Conservation (phyloP, 148 eudicot genomes). For the Rhododendron kiyosumense region DNA sequence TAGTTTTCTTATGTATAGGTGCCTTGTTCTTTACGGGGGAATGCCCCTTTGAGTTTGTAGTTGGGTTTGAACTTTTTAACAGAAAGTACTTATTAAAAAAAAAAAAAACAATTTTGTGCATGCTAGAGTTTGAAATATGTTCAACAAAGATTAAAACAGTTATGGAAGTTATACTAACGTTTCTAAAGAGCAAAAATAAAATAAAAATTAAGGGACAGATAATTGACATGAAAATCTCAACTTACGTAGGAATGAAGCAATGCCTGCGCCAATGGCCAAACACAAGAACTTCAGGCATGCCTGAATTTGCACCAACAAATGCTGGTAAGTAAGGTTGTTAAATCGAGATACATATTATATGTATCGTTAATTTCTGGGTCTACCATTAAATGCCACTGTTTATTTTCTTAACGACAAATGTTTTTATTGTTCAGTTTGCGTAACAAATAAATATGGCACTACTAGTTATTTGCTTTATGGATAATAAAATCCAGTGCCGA, state of each 20-base stretch:
- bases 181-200: not conserved
- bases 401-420: too few relatives aligned
- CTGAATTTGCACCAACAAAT: slow-evolving; percentile 22
- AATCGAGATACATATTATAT: not conserved
- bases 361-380: not conserved
- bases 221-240: not conserved
- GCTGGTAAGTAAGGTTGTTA: not conserved
- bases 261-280: slow-evolving; percentile 56
- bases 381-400: too few relatives aligned
- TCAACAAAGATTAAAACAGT: not conserved
- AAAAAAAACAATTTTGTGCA: not conserved
- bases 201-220: not conserved
- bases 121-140: not conserved
- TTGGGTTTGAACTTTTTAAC: too few relatives aligned
- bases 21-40: too few relatives aligned
- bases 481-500: not conserved
- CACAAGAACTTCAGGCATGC: slow-evolving; percentile 52
- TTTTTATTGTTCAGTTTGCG: too few relatives aligned
- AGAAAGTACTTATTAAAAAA: too few relatives aligned
- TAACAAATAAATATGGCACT: too few relatives aligned
- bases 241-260: slow-evolving; percentile 70
- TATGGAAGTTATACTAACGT: not conserved
- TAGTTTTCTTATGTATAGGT: too few relatives aligned
- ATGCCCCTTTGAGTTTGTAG: too few relatives aligned
- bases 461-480: not conserved